phyloP scores from a whole-genome alignment of 495 filamentous ascomycete species.

The Penicillium coprophilum region DNA sequence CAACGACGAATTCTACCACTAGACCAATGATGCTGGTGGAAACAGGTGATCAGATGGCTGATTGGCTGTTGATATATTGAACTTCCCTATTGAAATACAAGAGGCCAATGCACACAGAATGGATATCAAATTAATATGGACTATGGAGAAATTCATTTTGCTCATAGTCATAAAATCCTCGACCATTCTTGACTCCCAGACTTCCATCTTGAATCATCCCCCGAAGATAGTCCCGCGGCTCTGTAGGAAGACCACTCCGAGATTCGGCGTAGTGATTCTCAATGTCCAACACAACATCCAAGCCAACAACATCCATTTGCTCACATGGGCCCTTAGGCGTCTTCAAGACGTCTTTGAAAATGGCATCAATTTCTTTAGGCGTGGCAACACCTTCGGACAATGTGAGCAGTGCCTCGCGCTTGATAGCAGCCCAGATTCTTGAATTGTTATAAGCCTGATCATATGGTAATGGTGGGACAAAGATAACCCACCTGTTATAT shows the following conservation, averaged over 20 bases:
- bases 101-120: background rate
- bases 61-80: background rate
- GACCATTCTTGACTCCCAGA: constrained; percentile 32
- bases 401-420: constrained; percentile 37
- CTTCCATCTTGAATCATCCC: constrained; percentile 28
- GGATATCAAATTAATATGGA: background rate
- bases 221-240: constrained; percentile 22
- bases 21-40: constrained; percentile 52
- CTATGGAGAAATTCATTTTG: background rate
- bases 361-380: constrained; percentile 37
- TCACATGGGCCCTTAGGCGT: constrained; percentile 40
- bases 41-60: background rate
- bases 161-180: constrained; percentile 35
- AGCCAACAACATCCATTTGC: constrained; percentile 43
- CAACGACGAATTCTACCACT: constrained; percentile 62
- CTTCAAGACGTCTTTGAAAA: constrained; percentile 41
- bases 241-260: constrained; percentile 22
- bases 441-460: background rate
- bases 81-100: no score
- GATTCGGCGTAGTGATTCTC: constrained; percentile 39
- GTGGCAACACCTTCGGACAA: constrained; percentile 35
- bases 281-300: constrained; percentile 42
- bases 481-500: constrained; percentile 34
- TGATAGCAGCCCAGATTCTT: constrained; percentile 46
- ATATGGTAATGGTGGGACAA: background rate